phyloP scores from a whole-genome alignment of 2,329 filamentous ascomycete species.

The Alternaria tenuissima region DNA sequence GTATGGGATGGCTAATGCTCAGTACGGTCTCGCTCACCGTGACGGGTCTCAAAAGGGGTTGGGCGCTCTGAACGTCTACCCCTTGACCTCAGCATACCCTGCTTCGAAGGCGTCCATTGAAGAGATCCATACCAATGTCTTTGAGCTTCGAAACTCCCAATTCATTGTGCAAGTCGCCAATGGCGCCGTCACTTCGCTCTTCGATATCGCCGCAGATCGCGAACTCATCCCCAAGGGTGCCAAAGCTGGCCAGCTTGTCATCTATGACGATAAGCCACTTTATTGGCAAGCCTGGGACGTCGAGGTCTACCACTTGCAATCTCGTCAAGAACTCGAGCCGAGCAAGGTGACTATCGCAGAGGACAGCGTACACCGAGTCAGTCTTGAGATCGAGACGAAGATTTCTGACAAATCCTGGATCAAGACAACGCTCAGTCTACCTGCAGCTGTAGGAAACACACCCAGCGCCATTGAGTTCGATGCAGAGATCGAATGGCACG shows the following conservation, averaged over 20 bases:
- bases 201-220: conserved; percentile 75
- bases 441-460: conserved; percentile 70
- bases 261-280: conserved; percentile 96
- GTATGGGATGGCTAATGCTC: conserved; percentile 31
- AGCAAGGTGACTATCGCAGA: conserved; percentile 76
- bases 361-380: conserved; percentile 76
- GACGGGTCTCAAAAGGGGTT: conserved; percentile 36
- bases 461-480: conserved; percentile 78
- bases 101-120: conserved; percentile 56
- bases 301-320: conserved; percentile 93
- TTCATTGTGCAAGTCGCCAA: conserved; percentile 75
- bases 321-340: conserved; percentile 76
- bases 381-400: conserved; percentile 81
- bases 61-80: conserved; percentile 52
- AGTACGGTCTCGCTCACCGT: conserved; percentile 56
- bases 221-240: conserved; percentile 77
- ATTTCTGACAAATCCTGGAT: conserved; percentile 89
- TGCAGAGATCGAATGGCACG: conserved; percentile 94
- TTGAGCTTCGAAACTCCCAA: conserved; percentile 80
- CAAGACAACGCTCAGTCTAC: conserved; percentile 83
- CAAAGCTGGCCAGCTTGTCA: conserved; percentile 89
- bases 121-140: conserved; percentile 67
- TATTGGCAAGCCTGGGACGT: conserved; percentile 99
- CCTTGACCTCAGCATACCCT: conserved; percentile 34
- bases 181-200: conserved; percentile 84